phyloP scores from a whole-genome alignment of 140 eudicot species.

The Bidens hawaiensis region DNA sequence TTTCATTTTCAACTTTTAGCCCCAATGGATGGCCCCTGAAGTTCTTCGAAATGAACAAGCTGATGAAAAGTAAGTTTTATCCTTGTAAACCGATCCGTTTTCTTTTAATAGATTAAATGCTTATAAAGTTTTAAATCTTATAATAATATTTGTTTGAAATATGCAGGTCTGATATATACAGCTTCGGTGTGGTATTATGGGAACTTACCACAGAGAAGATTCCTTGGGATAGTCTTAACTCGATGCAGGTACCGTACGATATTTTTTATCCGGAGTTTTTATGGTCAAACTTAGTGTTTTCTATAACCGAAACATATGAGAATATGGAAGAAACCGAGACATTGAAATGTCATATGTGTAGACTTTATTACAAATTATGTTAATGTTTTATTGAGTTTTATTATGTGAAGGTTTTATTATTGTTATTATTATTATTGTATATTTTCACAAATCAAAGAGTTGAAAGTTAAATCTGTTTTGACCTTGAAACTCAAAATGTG shows the following conservation, averaged over 20 bases:
- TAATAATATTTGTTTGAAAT: constrained; percentile 18
- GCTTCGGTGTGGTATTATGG: constrained; percentile 94
- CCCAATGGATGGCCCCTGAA: constrained; percentile 99
- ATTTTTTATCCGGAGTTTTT: constrained; percentile 7
- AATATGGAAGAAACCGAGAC: background rate
- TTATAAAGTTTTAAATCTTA: constrained; percentile 1
- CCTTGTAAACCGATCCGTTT: constrained; percentile 2
- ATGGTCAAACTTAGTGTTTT: constrained; percentile 9
- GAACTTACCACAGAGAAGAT: constrained; percentile 86
- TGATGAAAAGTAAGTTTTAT: constrained; percentile 76
- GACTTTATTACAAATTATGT: background rate
- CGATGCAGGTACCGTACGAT: constrained; percentile 91
- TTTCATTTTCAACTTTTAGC: constrained; percentile 41
- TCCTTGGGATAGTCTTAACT: constrained; percentile 94
- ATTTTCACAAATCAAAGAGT: background rate
- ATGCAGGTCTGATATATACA: constrained; percentile 82
- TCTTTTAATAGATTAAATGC: background rate
- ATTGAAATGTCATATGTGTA: background rate
- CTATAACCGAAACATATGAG: background rate
- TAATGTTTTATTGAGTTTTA: too few relatives aligned
- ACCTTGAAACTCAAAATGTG: too few relatives aligned
- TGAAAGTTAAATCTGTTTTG: too few relatives aligned
- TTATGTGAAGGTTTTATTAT: too few relatives aligned
- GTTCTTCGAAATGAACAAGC: constrained; percentile 95
- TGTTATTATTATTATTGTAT: background rate